A percentile compares a stretch with the other conserved stretches of the same genome.
Conservation (phyloP, 257 asterid genomes). For the Nicotiana otophora region DNA sequence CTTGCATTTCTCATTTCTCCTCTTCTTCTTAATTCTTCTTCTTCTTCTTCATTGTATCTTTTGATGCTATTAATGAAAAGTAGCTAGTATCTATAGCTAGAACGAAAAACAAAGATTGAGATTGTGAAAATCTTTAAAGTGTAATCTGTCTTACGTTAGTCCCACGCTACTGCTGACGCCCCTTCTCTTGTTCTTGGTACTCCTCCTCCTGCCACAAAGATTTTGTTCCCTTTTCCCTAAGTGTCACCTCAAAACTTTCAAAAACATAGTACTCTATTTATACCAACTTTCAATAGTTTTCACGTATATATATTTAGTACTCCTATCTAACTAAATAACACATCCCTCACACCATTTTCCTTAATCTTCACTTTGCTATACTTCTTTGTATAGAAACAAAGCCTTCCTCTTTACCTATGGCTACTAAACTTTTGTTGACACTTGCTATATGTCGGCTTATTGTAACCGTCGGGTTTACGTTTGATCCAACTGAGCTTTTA, state of each 20-base stretch:
- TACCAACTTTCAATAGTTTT: too few relatives aligned
- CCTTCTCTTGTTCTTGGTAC: background rate
- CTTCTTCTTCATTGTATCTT: background rate
- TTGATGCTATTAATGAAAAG: background rate
- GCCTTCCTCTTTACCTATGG: slow-evolving; percentile 19
- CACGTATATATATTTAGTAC: too few relatives aligned
- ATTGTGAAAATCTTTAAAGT: slow-evolving; percentile 47
- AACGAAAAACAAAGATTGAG: slow-evolving; percentile 13
- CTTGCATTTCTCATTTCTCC: too few relatives aligned
- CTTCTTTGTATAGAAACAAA: background rate
- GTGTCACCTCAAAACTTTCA: background rate
- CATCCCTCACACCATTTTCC: background rate
- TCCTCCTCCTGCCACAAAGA: slow-evolving; percentile 19
- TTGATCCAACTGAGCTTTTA: slow-evolving; percentile 43
- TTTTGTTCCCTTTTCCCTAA: slow-evolving; percentile 15
- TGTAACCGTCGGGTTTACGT: slow-evolving; percentile 56
- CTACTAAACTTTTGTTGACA: slow-evolving; percentile 37
- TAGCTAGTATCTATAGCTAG: slow-evolving; percentile 13
- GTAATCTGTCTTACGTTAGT: slow-evolving; percentile 44
- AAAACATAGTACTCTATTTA: too few relatives aligned
- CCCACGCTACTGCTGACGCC: slow-evolving; percentile 30
- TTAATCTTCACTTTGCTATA: background rate
- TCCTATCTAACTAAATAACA: too few relatives aligned
- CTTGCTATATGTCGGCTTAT: slow-evolving; percentile 56
- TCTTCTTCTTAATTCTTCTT: too few relatives aligned